Evolutionary conservation across 768 basidiomycete genomes (phyloP).

Genomic region (Dacryopinax primogenitus): DNA sequence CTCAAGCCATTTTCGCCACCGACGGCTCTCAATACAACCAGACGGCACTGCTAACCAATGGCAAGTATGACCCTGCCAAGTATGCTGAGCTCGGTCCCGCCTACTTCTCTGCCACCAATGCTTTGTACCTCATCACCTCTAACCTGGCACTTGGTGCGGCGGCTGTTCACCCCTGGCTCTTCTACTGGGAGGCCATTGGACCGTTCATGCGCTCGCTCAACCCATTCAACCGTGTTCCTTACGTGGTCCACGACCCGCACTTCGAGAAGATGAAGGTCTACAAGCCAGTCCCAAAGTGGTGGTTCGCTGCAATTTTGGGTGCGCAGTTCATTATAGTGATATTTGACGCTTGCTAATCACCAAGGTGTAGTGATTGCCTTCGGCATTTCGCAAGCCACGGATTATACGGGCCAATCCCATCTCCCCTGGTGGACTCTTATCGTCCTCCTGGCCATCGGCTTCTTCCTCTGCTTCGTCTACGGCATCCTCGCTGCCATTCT

Average conservation of each 20-base stretch:
- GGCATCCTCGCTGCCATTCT: conserved; percentile 13
- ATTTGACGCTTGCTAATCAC: background rate
- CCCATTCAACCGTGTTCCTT: conserved; percentile 14
- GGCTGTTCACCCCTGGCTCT: conserved; percentile 19
- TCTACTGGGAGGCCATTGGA: conserved; percentile 15
- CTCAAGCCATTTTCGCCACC: conserved; percentile 21
- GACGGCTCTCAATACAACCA: conserved; percentile 22
- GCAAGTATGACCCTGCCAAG: conserved; percentile 18
- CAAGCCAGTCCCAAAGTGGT: conserved; percentile 19
- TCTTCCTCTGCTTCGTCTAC: conserved; percentile 15
- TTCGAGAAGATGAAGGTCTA: conserved; percentile 19
- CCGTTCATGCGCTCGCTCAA: conserved; percentile 16
- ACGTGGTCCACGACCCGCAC: conserved; percentile 13
- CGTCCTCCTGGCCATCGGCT: conserved; percentile 17
- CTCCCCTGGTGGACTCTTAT: conserved; percentile 22
- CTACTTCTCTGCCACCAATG: conserved; percentile 18
- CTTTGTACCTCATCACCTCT: conserved; percentile 16
- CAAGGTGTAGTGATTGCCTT: too few relatives aligned
- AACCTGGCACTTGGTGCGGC: conserved; percentile 24
- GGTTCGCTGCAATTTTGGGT: conserved; percentile 19
- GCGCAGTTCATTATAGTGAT: too few relatives aligned
- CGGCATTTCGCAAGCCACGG: conserved; percentile 10
- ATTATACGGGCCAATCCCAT: conserved; percentile 14
- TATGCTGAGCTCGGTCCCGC: conserved; percentile 17
- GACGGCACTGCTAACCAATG: conserved; percentile 19